Evolutionary conservation across 2,329 filamentous ascomycete genomes (phyloP).

Genomic region (Nigrospora sphaerica): DNA sequence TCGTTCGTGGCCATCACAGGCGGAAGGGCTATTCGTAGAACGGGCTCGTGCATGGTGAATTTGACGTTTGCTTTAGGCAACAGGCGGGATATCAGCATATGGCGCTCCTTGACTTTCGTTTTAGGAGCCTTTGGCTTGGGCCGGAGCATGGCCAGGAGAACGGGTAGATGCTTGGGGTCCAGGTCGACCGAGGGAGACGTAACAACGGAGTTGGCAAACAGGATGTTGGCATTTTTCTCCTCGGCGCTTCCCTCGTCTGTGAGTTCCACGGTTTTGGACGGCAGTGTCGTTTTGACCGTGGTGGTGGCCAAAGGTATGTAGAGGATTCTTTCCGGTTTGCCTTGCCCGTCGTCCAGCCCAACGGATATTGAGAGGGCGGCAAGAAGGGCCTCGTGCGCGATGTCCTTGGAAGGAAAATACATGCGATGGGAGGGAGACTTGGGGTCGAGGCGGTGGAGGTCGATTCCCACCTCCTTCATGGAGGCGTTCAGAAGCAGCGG

Average conservation of each 20-base stretch:
- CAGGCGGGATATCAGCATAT: constrained; percentile 78
- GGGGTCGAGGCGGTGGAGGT: constrained; percentile 83
- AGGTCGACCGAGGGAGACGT: constrained; percentile 93
- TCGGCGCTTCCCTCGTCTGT: constrained; percentile 63
- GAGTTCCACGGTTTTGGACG: constrained; percentile 86
- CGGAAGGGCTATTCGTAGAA: constrained; percentile 81
- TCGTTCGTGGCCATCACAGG: constrained; percentile 60
- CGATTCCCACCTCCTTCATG: constrained; percentile 94
- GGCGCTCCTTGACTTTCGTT: constrained; percentile 39
- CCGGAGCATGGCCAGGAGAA: constrained; percentile 71
- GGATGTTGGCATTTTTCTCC: constrained; percentile 89
- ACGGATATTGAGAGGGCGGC: constrained; percentile 90
- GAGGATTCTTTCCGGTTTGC: constrained; percentile 75
- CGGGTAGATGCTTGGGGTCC: constrained; percentile 82
- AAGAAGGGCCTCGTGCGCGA: constrained; percentile 89
- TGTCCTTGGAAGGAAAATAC: constrained; percentile 91
- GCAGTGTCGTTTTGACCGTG: constrained; percentile 86
- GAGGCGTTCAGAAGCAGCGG: constrained; percentile 79
- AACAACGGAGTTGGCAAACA: constrained; percentile 93
- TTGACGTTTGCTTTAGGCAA: constrained; percentile 93
- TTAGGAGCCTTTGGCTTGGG: constrained; percentile 36
- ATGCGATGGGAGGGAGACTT: constrained; percentile 93
- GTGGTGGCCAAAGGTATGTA: constrained; percentile 98
- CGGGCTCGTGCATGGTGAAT: constrained; percentile 92
- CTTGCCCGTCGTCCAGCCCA: constrained; percentile 83